These are phyloP conservation scores for Mycena chlorophos DNA, from an alignment of 768 basidiomycete genomes.

Conservation along the genomic window DNA sequence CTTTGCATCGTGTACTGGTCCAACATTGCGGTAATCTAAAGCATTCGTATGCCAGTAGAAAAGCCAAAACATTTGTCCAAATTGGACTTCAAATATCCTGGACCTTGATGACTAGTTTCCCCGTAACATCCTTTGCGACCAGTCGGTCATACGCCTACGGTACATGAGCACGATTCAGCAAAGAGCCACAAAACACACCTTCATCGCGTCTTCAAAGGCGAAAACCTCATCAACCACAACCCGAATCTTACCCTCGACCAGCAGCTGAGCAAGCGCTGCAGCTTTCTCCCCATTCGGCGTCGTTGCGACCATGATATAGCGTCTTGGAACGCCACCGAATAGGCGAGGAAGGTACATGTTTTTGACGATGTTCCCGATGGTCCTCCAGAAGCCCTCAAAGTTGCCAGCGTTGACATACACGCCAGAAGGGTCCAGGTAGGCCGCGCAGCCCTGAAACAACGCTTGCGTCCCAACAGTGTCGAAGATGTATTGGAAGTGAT, in stretches of 20 bases:
- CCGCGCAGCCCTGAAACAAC: constrained; percentile 7
- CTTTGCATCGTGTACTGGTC: too few relatives aligned
- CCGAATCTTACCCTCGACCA: constrained; percentile 10
- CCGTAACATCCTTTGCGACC: constrained; percentile 9
- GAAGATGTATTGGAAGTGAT: constrained; percentile 12
- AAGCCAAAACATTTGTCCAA: too few relatives aligned
- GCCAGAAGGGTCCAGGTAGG: constrained; percentile 11
- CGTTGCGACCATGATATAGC: constrained; percentile 15
- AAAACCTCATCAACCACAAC: constrained; percentile 21
- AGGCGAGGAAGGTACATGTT: constrained; percentile 13
- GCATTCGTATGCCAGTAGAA: too few relatives aligned
- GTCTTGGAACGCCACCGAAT: constrained; percentile 16
- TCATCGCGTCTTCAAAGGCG: constrained; percentile 16
- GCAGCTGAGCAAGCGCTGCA: constrained; percentile 10
- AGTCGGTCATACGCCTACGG: constrained; percentile 8
- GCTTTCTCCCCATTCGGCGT: constrained; percentile 18
- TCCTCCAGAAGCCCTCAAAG: constrained; percentile 12
- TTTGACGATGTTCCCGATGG: constrained; percentile 7
- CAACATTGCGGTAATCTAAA: too few relatives aligned
- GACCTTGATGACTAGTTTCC: constrained; percentile 16
- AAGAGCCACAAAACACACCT: not conserved
- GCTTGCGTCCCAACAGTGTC: constrained; percentile 18
- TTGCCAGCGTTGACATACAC: constrained; percentile 18
- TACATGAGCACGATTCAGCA: not conserved
- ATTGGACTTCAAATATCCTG: constrained; percentile 12